Evolutionary conservation across 2,329 filamentous ascomycete species (phyloP), one percentile per base, ranked within the genome.

Genomic region (Fusarium musae): DNA sequence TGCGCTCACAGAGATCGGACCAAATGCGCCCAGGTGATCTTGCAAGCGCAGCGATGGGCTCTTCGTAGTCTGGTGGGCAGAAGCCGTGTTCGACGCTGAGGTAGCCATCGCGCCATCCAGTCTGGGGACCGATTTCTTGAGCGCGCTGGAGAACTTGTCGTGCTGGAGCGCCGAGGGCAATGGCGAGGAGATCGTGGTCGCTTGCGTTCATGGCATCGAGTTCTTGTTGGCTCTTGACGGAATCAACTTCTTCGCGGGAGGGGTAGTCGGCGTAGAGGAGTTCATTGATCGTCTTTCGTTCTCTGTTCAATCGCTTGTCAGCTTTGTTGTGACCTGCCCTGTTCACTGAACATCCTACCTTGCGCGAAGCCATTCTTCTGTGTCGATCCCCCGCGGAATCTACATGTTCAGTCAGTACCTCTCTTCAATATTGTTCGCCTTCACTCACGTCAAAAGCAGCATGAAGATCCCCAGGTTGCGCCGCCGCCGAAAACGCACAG

Each of bases 61-160:
- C 86, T 67, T 87, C 85, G 17, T 86, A 84, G 67, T 88, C 86
- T 3, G 83, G 83, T 0, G 86, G 85, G 26, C 84, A 86, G 66
- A 88, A 88, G 1, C 87, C 87, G 42, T 87, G 84, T 58, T 87
- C 86, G 23, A 82, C 82, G 19, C 70, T 72, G 43, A 76, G 70
- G 9, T 77, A 76, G 2, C 74, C 74, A 19, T 89, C 87, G 56
- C 85, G 82, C 86, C 86, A 89, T 23, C 87, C 87, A 1, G 85
- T 87, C 39, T 78, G 77, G 0, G 83, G 79, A 0, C 87, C 87
- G n/a, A 89, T 84, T 37, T 87, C 84, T 72, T 88, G 86, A 17
- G 87, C 87, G 42, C 87, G 80, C 30, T 87, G 77, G 63, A 89
- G 85, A 9, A 89, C 87, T 74, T 88, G 87, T 16, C 87, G 84